Evolutionary conservation across 768 basidiomycete genomes (phyloP), one percentile per base, ranked within the genome.

Genomic region (Serendipita vermifera): DNA sequence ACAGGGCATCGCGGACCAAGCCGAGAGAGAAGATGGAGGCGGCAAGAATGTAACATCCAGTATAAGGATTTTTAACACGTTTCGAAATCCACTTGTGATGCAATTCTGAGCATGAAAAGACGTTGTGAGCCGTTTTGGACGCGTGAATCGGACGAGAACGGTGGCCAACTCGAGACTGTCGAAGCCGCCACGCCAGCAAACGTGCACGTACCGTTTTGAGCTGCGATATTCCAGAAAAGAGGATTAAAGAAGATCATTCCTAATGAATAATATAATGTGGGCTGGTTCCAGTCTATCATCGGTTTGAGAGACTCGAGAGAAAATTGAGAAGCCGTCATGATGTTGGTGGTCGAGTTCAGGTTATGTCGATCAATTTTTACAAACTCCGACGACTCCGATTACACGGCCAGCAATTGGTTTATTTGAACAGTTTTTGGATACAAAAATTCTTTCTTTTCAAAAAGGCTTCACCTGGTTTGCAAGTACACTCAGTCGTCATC

Each of bases 161-260:
- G 40, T 17, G 29, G 31, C 27, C 29, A 55, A 20, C 22, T 40
- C 36, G 33, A 56, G 2, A 51, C 7, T 36, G 14, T 17, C 46
- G 15, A 14, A 27, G 32, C 7, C 38, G n/a, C 11, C 0, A 27
- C 40, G 9, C 5, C 9, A 26, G 38, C 20, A 20, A 51, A 26
- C 40, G 40, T 43, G 14, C n/a, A 71, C 80, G 48, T 60, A 91
- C 91, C 91, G 71, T 93, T 90, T 56, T 82, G 83, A 24, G 94
- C 94, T 27, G 93, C 81, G 59, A 91, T 81, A 69, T 99, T 99
- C 94, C 94, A 99, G 58, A 85, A 91, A 1, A 82, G 81, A 0
- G 94, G 94, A 64, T 97, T 97, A 73, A 97, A 97, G 1, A 80
- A 65, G 48, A 94, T 87, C 58, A 84, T 68, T 3, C 77, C 69